Evolutionary conservation across 164 flowering plant genomes (phyloP).

Genomic region (Hamamelis virginiana): DNA sequence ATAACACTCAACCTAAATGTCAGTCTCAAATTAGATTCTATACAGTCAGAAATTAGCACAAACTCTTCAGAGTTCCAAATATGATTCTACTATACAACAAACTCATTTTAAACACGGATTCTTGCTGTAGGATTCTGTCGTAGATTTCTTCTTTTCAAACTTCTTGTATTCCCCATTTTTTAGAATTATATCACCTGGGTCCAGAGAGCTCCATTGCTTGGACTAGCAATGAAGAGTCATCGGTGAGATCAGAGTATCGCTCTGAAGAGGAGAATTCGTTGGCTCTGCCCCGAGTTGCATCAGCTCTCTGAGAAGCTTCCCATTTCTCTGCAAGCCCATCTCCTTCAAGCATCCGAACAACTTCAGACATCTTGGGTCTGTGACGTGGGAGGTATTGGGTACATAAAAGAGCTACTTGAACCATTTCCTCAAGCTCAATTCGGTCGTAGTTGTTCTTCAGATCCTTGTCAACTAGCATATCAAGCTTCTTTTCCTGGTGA

Average conservation of each 20-base stretch:
- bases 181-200: constrained; percentile 45
- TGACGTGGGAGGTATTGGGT: constrained; percentile 62
- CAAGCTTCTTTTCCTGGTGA: constrained; percentile 63
- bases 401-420: constrained; percentile 64
- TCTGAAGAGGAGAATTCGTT: constrained; percentile 61
- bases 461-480: constrained; percentile 65
- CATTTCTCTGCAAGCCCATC: constrained; percentile 73
- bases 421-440: constrained; percentile 68
- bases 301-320: constrained; percentile 63
- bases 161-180: not conserved
- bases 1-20: constrained; percentile 15
- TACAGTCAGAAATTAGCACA: constrained; percentile 18
- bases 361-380: constrained; percentile 74
- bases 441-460: constrained; percentile 49
- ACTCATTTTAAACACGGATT: constrained; percentile 1
- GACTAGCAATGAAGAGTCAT: constrained; percentile 60
- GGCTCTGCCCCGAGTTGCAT: constrained; percentile 37
- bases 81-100: constrained; percentile 17
- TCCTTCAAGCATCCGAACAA: constrained; percentile 70
- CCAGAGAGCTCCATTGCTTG: constrained; percentile 85
- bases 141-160: not conserved
- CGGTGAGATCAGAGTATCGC: constrained; percentile 62
- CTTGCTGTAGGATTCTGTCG: not conserved
- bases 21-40: constrained; percentile 11
- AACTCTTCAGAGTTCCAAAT: constrained; percentile 11